Evolutionary conservation across 192 early-diverging fungal genomes (phyloP).

Genomic region (Coemansia sp.): DNA sequence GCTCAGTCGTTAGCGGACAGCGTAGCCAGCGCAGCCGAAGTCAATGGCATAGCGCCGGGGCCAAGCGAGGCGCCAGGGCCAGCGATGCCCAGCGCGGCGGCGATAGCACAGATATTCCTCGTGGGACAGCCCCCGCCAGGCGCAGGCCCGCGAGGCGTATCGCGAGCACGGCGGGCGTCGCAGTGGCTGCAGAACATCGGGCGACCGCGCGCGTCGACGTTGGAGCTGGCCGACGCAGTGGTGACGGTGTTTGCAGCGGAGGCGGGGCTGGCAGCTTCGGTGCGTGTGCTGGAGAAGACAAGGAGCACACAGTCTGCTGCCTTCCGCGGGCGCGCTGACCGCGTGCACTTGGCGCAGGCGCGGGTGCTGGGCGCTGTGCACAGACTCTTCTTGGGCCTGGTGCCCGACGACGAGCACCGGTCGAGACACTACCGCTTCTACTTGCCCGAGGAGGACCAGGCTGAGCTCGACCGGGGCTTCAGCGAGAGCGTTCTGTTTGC

Average conservation of each 20-base stretch:
- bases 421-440: constrained; percentile 60
- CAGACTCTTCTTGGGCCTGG: constrained; percentile 54
- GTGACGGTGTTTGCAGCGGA: constrained; percentile 28
- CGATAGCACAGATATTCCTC: constrained; percentile 37
- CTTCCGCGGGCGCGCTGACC: constrained; percentile 56
- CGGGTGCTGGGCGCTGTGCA: constrained; percentile 60
- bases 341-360: constrained; percentile 63
- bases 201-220: constrained; percentile 2
- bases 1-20: not conserved
- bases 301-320: constrained; percentile 30
- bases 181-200: constrained; percentile 14
- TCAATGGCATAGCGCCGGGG: not conserved
- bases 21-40: not conserved
- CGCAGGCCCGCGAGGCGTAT: constrained; percentile 8
- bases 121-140: constrained; percentile 33
- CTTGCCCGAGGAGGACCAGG: constrained; percentile 68
- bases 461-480: constrained; percentile 67
- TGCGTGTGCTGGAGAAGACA: constrained; percentile 27
- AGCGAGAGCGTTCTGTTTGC: constrained; percentile 74
- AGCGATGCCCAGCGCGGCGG: constrained; percentile 24
- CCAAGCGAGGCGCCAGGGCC: not conserved
- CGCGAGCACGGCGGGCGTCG: constrained; percentile 32
- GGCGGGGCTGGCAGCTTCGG: constrained; percentile 28
- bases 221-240: constrained; percentile 5
- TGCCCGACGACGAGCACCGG: constrained; percentile 40